Percentiles rank a stretch among this genome's conserved stretches.
These are phyloP conservation scores for Zanthoxylum bungeanum DNA, from an alignment of 345 rosid species.

Conservation along the genomic window DNA sequence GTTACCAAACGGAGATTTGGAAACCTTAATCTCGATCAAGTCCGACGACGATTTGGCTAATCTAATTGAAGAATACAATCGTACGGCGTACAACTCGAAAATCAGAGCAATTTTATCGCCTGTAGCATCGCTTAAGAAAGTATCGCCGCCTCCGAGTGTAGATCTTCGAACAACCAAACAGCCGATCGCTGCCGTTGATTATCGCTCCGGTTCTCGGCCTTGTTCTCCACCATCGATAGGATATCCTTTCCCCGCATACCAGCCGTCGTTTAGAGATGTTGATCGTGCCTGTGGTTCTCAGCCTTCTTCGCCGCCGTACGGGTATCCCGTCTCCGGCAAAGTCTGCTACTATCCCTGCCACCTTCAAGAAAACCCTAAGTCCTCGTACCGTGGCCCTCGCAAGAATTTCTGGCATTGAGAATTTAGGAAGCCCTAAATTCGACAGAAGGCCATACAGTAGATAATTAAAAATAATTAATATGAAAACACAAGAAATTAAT, in stretches of 20 bases:
- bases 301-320: slow-evolving; percentile 22
- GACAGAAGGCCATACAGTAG: neutral
- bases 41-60: slow-evolving; percentile 70
- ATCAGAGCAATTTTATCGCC: slow-evolving; percentile 52
- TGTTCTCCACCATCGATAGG: slow-evolving; percentile 23
- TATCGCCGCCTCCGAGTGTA: slow-evolving; percentile 50
- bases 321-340: slow-evolving; percentile 16
- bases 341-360: slow-evolving; percentile 23
- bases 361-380: slow-evolving; percentile 27
- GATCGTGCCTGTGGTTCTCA: slow-evolving; percentile 12
- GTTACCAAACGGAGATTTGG: slow-evolving; percentile 75
- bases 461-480: neutral
- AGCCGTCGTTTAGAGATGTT: neutral
- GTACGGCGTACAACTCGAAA: slow-evolving; percentile 28
- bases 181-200: neutral
- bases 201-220: slow-evolving; percentile 5
- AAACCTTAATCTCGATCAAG: slow-evolving; percentile 68
- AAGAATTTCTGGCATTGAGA: slow-evolving; percentile 24
- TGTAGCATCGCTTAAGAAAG: slow-evolving; percentile 38
- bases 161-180: slow-evolving; percentile 26
- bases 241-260: neutral
- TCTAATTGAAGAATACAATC: slow-evolving; percentile 48
- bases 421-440: neutral
- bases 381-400: slow-evolving; percentile 16
- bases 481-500: neutral